A percentile compares a stretch with the other conserved stretches of the same genome.
These are phyloP conservation scores for Corylus heterophylla DNA, from an alignment of 306 rosid species.

Conservation along the genomic window DNA sequence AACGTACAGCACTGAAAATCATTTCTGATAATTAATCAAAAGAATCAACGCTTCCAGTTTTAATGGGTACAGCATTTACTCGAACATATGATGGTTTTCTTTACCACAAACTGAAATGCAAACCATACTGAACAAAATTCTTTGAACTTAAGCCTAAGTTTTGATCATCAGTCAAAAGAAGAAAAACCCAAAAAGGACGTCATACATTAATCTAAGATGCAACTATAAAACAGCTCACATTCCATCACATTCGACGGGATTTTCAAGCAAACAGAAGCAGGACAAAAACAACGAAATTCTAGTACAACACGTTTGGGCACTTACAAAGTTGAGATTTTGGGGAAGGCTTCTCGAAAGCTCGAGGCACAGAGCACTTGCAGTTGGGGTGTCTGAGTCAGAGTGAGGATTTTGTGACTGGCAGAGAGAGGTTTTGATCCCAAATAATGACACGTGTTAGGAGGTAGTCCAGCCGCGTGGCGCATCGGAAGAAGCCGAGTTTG, in stretches of 20 bases:
- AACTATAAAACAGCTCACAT: neutral
- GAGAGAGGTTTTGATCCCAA: neutral
- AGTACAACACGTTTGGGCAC: neutral
- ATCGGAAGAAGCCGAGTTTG: neutral
- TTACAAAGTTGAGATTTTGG: neutral
- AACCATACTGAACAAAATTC: neutral
- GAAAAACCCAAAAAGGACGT: neutral
- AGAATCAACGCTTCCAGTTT: neutral
- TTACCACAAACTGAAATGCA: neutral
- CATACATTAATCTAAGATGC: neutral
- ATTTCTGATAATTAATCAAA: neutral
- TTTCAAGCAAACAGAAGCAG: neutral
- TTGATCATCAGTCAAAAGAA: neutral
- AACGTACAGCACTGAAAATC: constrained; percentile 90
- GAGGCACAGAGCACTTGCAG: neutral
- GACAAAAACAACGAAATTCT: neutral
- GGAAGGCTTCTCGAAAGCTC: neutral
- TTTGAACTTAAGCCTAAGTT: neutral
- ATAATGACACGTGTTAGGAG: neutral
- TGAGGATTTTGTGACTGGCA: neutral
- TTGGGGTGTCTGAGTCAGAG: no score
- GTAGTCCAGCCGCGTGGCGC: neutral
- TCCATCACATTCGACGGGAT: neutral
- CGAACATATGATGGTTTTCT: neutral
- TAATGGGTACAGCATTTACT: neutral